These are phyloP conservation scores for Picochlorum sp. DNA, from an alignment of 139 green algal genomes.

Conservation along the genomic window DNA sequence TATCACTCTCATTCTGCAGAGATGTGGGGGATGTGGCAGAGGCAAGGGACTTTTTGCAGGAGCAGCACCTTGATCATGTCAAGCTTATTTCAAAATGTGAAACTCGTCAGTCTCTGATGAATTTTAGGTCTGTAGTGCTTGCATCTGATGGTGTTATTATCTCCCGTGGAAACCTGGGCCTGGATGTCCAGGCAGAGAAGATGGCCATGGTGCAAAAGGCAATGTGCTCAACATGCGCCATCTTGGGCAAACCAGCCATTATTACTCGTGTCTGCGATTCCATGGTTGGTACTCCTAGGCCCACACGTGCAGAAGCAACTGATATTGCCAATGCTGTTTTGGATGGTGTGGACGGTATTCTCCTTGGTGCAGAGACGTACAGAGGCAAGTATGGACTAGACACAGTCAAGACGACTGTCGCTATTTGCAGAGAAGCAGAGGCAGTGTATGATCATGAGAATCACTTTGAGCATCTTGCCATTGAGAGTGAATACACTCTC, in stretches of 20 bases:
- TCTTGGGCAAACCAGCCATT: constrained; percentile 78
- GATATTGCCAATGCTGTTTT: constrained; percentile 85
- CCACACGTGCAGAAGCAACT: constrained; percentile 84
- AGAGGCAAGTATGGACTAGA: constrained; percentile 63
- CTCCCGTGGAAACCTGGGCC: constrained; percentile 75
- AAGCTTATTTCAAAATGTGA: constrained; percentile 84
- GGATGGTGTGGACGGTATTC: constrained; percentile 81
- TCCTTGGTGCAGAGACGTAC: constrained; percentile 78
- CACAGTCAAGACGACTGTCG: constrained; percentile 60
- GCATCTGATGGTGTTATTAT: constrained; percentile 81
- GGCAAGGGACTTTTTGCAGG: constrained; percentile 62
- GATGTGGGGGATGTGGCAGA: constrained; percentile 59
- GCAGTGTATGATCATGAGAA: constrained; percentile 49
- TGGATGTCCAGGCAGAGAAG: constrained; percentile 83
- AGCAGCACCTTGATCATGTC: constrained; percentile 47
- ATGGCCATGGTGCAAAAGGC: constrained; percentile 77
- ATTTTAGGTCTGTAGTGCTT: constrained; percentile 65
- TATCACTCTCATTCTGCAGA: constrained; percentile 48
- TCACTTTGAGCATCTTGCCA: constrained; percentile 59
- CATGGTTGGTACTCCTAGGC: constrained; percentile 72
- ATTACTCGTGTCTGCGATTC: constrained; percentile 85
- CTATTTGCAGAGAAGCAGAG: constrained; percentile 54
- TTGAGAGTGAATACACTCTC: constrained; percentile 16
- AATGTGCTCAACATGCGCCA: constrained; percentile 61
- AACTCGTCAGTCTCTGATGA: constrained; percentile 54